These are phyloP conservation scores for Eucalyptus cloeziana DNA, from an alignment of 345 rosid genomes.

Conservation along the genomic window DNA sequence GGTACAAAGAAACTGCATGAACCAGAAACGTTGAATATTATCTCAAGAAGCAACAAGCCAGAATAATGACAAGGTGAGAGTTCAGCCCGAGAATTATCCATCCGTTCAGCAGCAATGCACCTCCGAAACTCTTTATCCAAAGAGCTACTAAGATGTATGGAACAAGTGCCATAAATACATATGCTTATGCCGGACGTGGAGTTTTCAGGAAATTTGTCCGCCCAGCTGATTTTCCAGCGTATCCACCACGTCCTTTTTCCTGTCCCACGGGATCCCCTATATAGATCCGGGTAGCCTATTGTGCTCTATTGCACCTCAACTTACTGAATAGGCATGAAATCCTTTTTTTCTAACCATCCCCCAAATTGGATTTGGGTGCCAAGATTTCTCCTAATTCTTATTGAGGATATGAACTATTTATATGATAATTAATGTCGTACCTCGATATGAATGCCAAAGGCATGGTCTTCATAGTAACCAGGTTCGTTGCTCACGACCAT, in stretches of 20 bases:
- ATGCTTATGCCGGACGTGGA: neutral
- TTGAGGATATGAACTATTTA: neutral
- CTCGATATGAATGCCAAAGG: conserved; percentile 95
- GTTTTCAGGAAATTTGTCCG: neutral
- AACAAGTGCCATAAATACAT: neutral
- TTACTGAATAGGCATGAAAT: neutral
- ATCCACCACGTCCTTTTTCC: neutral
- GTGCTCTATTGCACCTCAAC: neutral
- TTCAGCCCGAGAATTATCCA: neutral
- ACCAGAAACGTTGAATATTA: neutral
- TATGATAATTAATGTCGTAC: conserved; percentile 10
- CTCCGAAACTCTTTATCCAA: neutral
- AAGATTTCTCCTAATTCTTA: neutral
- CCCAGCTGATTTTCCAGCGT: neutral
- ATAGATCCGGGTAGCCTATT: neutral
- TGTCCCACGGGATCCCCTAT: neutral
- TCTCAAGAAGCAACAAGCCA: neutral
- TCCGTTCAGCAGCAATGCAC: neutral
- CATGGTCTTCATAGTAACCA: conserved; percentile 92
- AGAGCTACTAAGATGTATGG: neutral
- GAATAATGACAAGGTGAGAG: neutral
- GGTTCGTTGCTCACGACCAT: conserved; percentile 97
- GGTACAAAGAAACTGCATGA: neutral
- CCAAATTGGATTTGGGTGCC: neutral
- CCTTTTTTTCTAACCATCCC: neutral